These are phyloP conservation scores for Gynostemma pentaphyllum DNA, from an alignment of 306 rosid genomes.

Conservation along the genomic window DNA sequence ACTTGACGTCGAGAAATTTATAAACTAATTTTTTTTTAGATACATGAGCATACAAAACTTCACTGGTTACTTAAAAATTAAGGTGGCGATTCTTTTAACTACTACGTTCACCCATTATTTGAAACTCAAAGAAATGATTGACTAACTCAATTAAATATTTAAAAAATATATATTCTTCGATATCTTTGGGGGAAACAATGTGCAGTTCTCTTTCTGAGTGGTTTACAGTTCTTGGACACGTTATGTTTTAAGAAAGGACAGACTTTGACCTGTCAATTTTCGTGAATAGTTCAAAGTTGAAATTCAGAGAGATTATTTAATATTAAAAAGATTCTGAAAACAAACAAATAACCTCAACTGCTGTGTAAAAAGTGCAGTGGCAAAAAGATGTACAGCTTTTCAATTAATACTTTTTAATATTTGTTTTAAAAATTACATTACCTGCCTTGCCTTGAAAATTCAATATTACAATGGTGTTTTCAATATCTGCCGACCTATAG, in stretches of 20 bases:
- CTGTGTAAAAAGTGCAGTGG: background rate
- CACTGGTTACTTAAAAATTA: too few relatives aligned
- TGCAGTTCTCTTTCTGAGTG: background rate
- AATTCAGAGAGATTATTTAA: background rate
- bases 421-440: too few relatives aligned
- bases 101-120: too few relatives aligned
- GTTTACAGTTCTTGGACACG: background rate
- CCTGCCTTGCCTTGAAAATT: background rate
- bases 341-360: background rate
- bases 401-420: too few relatives aligned
- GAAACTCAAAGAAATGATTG: too few relatives aligned
- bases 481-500: background rate
- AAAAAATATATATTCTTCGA: too few relatives aligned
- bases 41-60: too few relatives aligned
- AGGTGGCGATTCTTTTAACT: too few relatives aligned
- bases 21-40: too few relatives aligned
- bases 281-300: background rate
- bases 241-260: conserved; percentile 6
- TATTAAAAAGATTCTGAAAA: conserved; percentile 7
- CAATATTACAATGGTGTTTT: background rate
- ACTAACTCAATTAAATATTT: too few relatives aligned
- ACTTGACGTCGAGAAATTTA: too few relatives aligned
- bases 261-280: background rate
- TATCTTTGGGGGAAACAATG: too few relatives aligned
- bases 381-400: background rate